A percentile compares a stretch with the other conserved stretches of the same genome.
Evolutionary conservation across 73 alveolate species (phyloP).

Genomic region (Tetrahymena borealis): DNA sequence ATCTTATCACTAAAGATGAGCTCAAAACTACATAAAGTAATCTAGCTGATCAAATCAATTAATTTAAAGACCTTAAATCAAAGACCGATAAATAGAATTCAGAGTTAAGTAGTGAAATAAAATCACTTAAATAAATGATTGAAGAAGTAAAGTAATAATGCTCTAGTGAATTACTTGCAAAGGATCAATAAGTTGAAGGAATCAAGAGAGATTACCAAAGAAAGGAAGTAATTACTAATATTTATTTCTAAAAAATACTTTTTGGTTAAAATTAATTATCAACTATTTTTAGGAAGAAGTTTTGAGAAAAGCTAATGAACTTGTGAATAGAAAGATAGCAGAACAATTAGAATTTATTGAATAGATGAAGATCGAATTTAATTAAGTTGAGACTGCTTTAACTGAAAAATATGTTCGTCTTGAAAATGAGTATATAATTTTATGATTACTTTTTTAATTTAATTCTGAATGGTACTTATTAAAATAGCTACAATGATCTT

Average conservation of each 20-base stretch:
- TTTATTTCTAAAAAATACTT: background rate
- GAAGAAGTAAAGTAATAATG: background rate
- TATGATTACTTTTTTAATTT: background rate
- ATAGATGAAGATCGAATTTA: slow-evolving; percentile 23
- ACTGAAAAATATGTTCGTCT: slow-evolving; percentile 8
- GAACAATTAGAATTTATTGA: slow-evolving; percentile 27
- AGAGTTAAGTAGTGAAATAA: slow-evolving; percentile 9
- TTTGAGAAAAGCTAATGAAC: background rate
- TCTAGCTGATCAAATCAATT: slow-evolving; percentile 3
- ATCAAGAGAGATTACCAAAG: slow-evolving; percentile 26
- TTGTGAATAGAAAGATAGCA: background rate
- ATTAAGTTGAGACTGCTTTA: background rate
- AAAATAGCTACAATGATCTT: slow-evolving; percentile 16
- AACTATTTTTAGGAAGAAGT: background rate
- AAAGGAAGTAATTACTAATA: background rate
- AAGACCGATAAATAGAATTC: background rate
- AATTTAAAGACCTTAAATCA: background rate
- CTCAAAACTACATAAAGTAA: background rate
- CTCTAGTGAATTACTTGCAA: background rate
- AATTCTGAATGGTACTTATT: background rate
- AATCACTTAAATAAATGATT: background rate
- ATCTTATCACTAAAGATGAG: slow-evolving; percentile 3
- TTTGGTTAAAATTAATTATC: background rate
- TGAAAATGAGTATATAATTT: slow-evolving; percentile 46
- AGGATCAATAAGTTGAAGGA: slow-evolving; percentile 13